A percentile compares a stretch with the other conserved stretches of the same genome.
Conservation (phyloP, 495 filamentous ascomycete genomes). For the Sordaria brevicollis region DNA sequence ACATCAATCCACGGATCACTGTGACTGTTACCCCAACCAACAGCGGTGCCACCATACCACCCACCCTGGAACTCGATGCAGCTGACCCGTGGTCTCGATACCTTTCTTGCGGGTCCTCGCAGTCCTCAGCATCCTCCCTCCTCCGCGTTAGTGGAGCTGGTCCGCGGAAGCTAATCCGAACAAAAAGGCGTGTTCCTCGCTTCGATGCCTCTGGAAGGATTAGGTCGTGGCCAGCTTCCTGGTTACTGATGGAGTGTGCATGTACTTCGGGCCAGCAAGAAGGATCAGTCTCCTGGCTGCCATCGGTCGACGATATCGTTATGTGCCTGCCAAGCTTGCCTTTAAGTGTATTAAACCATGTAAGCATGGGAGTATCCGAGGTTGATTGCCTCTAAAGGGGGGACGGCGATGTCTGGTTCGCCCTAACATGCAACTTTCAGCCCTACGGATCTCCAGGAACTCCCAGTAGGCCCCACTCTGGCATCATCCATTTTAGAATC, state of each 20-base stretch:
- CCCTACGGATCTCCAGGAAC: background rate
- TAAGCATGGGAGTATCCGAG: background rate
- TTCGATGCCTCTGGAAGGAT: background rate
- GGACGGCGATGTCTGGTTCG: background rate
- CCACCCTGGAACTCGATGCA: background rate
- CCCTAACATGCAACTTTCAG: background rate
- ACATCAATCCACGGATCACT: background rate
- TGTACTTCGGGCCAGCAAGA: background rate
- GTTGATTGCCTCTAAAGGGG: background rate
- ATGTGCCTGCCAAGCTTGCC: background rate
- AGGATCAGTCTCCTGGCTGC: background rate
- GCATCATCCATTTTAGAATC: background rate
- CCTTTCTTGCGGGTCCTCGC: too few relatives aligned
- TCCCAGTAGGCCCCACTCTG: background rate
- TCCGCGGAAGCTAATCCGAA: background rate
- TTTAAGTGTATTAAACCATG: background rate
- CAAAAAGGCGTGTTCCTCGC: background rate
- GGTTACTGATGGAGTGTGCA: background rate
- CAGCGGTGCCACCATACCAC: background rate
- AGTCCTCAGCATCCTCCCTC: too few relatives aligned
- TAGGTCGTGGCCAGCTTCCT: background rate
- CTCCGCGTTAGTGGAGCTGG: background rate
- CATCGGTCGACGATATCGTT: background rate
- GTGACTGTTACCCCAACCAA: background rate
- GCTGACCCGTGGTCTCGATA: too few relatives aligned